These are phyloP conservation scores for Plectranthus barbatus DNA, from an alignment of 257 asterid species.

Conservation along the genomic window DNA sequence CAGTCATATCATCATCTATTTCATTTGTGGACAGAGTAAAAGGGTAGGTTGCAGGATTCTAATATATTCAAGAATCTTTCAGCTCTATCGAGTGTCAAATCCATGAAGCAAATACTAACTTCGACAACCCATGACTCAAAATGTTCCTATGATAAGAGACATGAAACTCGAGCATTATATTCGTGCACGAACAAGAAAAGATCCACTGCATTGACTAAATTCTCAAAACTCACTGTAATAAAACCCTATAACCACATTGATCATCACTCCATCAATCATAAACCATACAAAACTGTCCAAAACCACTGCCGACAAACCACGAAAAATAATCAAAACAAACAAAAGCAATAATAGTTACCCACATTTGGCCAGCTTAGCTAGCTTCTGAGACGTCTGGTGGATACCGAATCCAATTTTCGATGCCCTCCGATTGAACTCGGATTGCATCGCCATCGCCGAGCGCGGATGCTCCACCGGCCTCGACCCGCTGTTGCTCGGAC, in stretches of 20 bases:
- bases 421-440: constrained; percentile 71
- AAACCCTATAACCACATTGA: background rate
- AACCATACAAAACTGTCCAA: background rate
- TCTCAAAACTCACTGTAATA: background rate
- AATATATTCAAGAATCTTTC: background rate
- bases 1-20: background rate
- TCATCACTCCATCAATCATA: background rate
- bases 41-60: background rate
- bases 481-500: constrained; percentile 48
- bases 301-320: background rate
- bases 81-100: background rate
- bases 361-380: constrained; percentile 82
- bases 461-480: constrained; percentile 39
- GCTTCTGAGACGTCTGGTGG: constrained; percentile 84
- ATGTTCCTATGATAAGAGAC: background rate
- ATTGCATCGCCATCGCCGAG: constrained; percentile 54
- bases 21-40: background rate
- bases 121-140: too few relatives aligned
- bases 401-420: constrained; percentile 76
- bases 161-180: background rate
- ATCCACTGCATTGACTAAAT: background rate
- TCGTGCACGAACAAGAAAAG: background rate
- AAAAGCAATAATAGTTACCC: constrained; percentile 11
- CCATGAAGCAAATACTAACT: background rate
- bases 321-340: background rate